These are phyloP conservation scores for Penicillium salamii DNA, from an alignment of 495 filamentous ascomycete species.

Conservation along the genomic window DNA sequence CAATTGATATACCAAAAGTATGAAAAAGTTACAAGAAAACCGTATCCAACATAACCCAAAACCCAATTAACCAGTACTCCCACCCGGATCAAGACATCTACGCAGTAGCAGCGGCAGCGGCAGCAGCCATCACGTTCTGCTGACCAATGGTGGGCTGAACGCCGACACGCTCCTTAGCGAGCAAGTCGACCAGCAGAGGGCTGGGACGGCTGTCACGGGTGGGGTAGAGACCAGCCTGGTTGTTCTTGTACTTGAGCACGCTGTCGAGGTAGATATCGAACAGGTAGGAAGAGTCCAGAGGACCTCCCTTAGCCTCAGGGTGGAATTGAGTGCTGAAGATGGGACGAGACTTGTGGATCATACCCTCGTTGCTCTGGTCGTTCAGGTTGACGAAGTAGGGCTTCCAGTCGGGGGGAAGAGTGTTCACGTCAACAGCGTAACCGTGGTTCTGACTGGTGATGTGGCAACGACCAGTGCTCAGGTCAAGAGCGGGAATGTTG, in stretches of 20 bases:
- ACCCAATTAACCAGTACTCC: conserved; percentile 17
- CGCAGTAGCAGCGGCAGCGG: conserved; percentile 35
- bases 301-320: conserved; percentile 94
- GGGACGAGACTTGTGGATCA: conserved; percentile 92
- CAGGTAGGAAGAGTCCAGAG: conserved; percentile 87
- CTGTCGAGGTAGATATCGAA: conserved; percentile 95
- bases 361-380: conserved; percentile 90
- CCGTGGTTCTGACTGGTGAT: conserved; percentile 99
- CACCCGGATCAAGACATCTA: conserved; percentile 15
- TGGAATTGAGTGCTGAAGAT: conserved; percentile 99
- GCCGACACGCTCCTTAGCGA: conserved; percentile 90
- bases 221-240: conserved; percentile 61
- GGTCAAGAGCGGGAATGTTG: conserved; percentile 94
- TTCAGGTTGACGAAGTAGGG: conserved; percentile 98
- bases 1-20: conserved; percentile 14
- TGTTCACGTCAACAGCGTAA: conserved; percentile 88
- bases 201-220: conserved; percentile 76
- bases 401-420: conserved; percentile 82
- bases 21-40: conserved; percentile 13
- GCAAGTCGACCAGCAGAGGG: conserved; percentile 82
- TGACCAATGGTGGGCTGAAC: conserved; percentile 66
- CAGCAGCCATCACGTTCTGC: conserved; percentile 48
- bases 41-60: conserved; percentile 6
- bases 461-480: conserved; percentile 95
- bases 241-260: conserved; percentile 83